Percentiles rank a stretch among this genome's conserved stretches.
phyloP scores from a whole-genome alignment of 176 grass and related monocot species.

The Aegilops longissima region DNA sequence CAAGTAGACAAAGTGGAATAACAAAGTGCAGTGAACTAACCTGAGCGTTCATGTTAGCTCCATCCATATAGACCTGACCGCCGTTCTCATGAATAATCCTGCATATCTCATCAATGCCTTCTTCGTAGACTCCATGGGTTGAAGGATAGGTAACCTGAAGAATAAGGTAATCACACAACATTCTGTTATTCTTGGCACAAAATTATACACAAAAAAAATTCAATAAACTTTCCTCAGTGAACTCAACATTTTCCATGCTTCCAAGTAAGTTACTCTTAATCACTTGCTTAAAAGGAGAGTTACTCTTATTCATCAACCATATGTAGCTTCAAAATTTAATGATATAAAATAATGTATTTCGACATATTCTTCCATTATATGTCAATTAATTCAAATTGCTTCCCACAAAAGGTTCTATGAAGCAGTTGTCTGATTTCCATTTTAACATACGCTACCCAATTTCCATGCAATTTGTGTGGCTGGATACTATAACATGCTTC shows the following conservation, averaged over 20 bases:
- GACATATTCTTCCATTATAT: not conserved
- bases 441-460: not conserved
- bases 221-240: not conserved
- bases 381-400: not conserved
- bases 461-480: not conserved
- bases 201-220: not conserved
- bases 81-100: conserved; percentile 96
- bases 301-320: not conserved
- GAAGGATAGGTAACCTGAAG: conserved; percentile 97
- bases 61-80: conserved; percentile 99
- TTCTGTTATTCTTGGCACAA: not conserved
- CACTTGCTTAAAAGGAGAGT: not conserved
- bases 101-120: conserved; percentile 98
- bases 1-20: not conserved
- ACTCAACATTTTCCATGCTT: conserved; percentile 8
- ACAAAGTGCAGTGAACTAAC: conserved; percentile 42
- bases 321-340: not conserved
- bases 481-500: conserved; percentile 2
- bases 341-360: not conserved
- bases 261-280: not conserved
- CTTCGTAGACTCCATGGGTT: conserved; percentile 99
- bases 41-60: conserved; percentile 99
- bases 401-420: not conserved
- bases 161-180: conserved; percentile 28
- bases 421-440: not conserved